Conservation (phyloP, 352 stramenopile genomes). For the Saprolegnia parasitica region DNA sequence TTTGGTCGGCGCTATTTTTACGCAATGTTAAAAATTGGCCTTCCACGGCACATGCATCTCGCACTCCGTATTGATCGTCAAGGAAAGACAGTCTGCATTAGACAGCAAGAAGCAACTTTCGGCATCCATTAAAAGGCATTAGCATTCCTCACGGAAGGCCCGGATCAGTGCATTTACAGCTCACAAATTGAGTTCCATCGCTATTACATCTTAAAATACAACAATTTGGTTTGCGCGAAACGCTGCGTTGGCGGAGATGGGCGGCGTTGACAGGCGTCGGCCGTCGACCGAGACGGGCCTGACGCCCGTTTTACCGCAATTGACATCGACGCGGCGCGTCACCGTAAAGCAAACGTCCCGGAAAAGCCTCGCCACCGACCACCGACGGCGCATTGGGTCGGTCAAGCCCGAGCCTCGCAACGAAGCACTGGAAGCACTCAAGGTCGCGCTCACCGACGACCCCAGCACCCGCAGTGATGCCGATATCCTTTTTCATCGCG, state of each 20-base stretch:
- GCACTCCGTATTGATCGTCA: too few relatives aligned
- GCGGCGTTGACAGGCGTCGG: background rate
- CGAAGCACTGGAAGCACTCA: constrained; percentile 41
- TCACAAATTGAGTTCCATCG: too few relatives aligned
- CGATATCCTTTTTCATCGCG: constrained; percentile 33
- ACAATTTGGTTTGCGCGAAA: background rate
- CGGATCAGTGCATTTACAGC: too few relatives aligned
- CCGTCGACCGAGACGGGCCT: background rate
- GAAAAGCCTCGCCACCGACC: background rate
- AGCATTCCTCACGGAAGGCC: too few relatives aligned
- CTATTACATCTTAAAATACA: background rate
- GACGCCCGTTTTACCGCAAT: background rate
- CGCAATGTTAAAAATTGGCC: too few relatives aligned
- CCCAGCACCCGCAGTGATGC: constrained; percentile 51
- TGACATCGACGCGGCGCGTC: background rate
- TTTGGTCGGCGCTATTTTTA: background rate
- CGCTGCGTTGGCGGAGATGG: background rate
- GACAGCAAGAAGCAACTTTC: too few relatives aligned
- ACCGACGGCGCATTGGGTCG: background rate
- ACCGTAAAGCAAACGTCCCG: background rate
- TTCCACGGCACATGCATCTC: too few relatives aligned
- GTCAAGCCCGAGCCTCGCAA: background rate
- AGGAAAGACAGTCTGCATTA: too few relatives aligned
- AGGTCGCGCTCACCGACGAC: constrained; percentile 49
- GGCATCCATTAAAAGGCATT: too few relatives aligned